Conservation (phyloP, 73 alveolate species). For the Durusdinium trenchii region DNA sequence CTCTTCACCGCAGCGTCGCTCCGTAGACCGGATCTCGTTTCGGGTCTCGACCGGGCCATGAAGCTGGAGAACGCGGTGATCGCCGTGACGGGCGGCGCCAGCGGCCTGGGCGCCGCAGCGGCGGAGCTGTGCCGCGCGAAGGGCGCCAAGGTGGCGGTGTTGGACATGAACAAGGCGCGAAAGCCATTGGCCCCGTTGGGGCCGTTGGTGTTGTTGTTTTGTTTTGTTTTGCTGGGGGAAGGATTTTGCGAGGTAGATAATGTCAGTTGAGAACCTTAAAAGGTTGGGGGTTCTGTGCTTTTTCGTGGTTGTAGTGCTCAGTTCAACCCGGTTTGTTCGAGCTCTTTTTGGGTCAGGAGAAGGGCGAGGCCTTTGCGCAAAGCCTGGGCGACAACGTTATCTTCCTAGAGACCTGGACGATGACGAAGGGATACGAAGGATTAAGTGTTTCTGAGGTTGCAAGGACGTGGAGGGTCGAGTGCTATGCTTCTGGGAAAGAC, state of each 20-base stretch:
- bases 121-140: slow-evolving; percentile 37
- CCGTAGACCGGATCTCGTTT: no score
- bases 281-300: neutral
- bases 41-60: no score
- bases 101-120: slow-evolving; percentile 52
- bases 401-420: no score
- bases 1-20: no score
- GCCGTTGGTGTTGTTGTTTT: neutral
- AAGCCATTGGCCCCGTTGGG: neutral
- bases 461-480: no score
- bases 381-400: slow-evolving; percentile 57
- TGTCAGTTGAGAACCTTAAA: neutral
- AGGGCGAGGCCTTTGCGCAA: slow-evolving; percentile 53
- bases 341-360: slow-evolving; percentile 7
- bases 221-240: neutral
- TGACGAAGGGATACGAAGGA: no score
- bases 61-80: slow-evolving; percentile 73
- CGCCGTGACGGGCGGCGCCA: slow-evolving; percentile 86
- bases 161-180: slow-evolving; percentile 50
- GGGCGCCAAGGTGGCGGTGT: slow-evolving; percentile 67
- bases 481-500: no score
- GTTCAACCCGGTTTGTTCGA: no score
- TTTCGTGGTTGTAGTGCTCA: neutral
- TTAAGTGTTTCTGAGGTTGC: no score
- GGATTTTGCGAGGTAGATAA: neutral